Conservation (phyloP, 306 rosid genomes). For the Lagenaria siceraria region DNA sequence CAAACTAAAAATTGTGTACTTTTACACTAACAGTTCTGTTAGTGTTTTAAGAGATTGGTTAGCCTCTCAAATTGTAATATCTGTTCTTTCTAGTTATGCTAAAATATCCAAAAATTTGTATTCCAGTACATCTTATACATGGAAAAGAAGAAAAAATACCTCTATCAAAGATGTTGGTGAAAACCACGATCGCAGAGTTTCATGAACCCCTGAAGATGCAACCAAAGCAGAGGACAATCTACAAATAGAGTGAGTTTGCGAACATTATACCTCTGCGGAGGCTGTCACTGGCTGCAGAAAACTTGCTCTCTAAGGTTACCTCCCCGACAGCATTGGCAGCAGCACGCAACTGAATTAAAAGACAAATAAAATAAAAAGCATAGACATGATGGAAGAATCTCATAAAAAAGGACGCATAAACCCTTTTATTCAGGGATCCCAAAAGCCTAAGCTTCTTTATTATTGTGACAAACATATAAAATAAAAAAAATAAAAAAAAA, state of each 20-base stretch:
- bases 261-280: constrained; percentile 95
- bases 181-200: not conserved
- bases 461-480: not conserved
- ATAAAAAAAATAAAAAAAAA: not conserved
- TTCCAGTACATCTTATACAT: not conserved
- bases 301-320: constrained; percentile 63
- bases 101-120: not conserved
- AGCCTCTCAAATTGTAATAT: not conserved
- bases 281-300: constrained; percentile 81
- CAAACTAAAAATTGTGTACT: not conserved
- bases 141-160: not conserved
- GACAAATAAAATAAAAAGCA: not conserved
- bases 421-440: not conserved
- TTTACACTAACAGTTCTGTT: not conserved
- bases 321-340: constrained; percentile 96
- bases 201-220: constrained; percentile 13
- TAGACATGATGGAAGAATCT: not conserved
- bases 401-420: not conserved
- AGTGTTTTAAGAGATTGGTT: not conserved
- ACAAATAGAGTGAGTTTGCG: constrained; percentile 87
- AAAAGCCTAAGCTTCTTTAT: not conserved
- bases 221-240: constrained; percentile 13
- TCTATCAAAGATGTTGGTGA: not conserved
- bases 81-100: not conserved
- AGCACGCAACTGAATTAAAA: constrained; percentile 47